Evolutionary conservation across 805 yeast genomes (phyloP), one percentile per base, ranked within the genome.

Genomic region (Yarrowia sp.): DNA sequence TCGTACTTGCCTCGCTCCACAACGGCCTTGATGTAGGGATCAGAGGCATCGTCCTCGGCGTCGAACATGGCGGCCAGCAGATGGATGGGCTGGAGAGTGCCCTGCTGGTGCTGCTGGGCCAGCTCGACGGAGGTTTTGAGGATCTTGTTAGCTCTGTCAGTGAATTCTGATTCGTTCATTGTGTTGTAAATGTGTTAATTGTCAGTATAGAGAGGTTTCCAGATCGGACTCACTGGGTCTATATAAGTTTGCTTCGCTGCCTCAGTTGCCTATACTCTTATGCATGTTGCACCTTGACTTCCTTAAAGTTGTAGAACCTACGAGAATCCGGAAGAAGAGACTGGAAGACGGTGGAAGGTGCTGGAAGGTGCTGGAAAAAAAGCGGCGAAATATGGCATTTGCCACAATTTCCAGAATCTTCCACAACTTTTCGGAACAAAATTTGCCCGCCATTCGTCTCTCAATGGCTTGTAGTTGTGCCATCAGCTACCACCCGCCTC

Each of bases 141-240:
- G 70, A 94, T 85, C 67, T 85, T 87, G 73, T 92, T 85, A 52
- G 98, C 98, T 77, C 95, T 90, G 77, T 95, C 98, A 70, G 99
- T 95, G 73, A 91, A 90, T 83, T 91, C 93, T 20, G 69, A 53
- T 68, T 73, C 73, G 68, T 65, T 56, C 69, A 68, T 68, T 46
- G 13, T 53, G 40, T 58, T 46, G 53, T 15, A 46, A 30, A n/a
- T 46, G 43, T 61, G 43, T 43, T 9, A 30, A 24, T 13, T 15
- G 52, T 47, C 33, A 24, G 49, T 44, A 9, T 46, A 10, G 17
- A 20, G 30, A 46, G 17, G 14, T 12, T 19, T 30, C 38, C 52
- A 30, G 52, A 47, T 33, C 44, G 42, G 52, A 15, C 33, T 17
- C 50, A 4, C 44, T n/a, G 33, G 52, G 30, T 39, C 34, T 55